These are phyloP conservation scores for Jaltomata sinuosa DNA, from an alignment of 257 asterid genomes.

Conservation along the genomic window DNA sequence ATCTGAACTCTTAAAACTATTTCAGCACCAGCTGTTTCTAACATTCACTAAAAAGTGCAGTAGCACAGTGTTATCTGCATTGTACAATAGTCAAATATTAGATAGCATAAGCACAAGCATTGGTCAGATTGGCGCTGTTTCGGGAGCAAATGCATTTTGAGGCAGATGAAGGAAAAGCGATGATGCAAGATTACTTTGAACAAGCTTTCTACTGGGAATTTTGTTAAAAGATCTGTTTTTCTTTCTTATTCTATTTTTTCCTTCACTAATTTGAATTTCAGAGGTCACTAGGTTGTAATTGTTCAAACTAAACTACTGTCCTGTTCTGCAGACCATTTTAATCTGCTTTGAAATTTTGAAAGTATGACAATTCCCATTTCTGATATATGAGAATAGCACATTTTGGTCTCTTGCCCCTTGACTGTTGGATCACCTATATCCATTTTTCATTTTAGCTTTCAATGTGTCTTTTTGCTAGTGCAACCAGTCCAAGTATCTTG, in stretches of 20 bases:
- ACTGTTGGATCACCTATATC: too few relatives aligned
- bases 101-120: neutral
- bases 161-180: neutral
- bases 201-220: neutral
- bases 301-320: neutral
- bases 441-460: too few relatives aligned
- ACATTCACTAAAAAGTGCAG: neutral
- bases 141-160: neutral
- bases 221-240: neutral
- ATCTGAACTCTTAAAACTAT: slow-evolving; percentile 35
- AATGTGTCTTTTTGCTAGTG: too few relatives aligned
- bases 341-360: neutral
- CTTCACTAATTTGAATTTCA: neutral
- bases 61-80: neutral
- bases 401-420: too few relatives aligned
- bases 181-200: neutral
- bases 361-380: neutral
- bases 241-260: neutral
- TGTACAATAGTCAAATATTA: neutral
- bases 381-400: neutral
- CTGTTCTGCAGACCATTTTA: neutral
- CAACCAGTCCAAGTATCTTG: too few relatives aligned
- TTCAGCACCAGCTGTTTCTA: neutral
- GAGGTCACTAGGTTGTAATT: neutral
- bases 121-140: neutral